A percentile compares a stretch with the other conserved stretches of the same genome.
phyloP scores from a whole-genome alignment of 768 basidiomycete species.

The Mrakia gelida region DNA sequence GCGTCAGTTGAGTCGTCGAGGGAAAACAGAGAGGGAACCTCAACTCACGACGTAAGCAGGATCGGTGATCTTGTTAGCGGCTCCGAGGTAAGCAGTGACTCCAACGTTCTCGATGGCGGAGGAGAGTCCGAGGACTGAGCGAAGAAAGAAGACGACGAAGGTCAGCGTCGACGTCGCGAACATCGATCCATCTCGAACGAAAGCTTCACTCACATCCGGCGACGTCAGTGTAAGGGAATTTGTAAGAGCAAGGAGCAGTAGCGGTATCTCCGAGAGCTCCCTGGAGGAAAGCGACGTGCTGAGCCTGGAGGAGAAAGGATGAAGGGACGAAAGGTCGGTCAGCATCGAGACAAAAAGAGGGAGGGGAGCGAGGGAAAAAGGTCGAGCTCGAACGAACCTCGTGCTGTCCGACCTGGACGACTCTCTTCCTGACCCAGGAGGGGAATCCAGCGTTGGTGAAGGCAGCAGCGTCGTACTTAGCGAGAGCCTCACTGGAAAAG shows the following conservation, averaged over 20 bases:
- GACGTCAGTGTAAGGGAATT: too few relatives aligned
- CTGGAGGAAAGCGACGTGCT: conserved; percentile 57
- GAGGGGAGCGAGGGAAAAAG: not conserved
- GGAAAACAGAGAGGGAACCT: too few relatives aligned
- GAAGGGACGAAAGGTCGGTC: conserved; percentile 14
- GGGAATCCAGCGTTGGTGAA: conserved; percentile 48
- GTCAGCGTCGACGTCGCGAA: not conserved
- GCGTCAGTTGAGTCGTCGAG: too few relatives aligned
- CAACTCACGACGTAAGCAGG: not conserved
- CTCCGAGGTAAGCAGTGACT: conserved; percentile 59
- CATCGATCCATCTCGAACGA: not conserved
- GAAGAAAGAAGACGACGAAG: not conserved
- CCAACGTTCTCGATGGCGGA: conserved; percentile 56
- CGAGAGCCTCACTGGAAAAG: conserved; percentile 43
- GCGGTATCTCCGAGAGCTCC: conserved; percentile 50
- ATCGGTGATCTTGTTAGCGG: conserved; percentile 35
- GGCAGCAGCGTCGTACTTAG: conserved; percentile 52
- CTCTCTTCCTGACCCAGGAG: conserved; percentile 51
- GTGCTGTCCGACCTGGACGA: conserved; percentile 11
- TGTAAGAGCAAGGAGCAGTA: conserved; percentile 49
- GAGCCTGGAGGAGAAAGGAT: conserved; percentile 55
- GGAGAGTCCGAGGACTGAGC: conserved; percentile 54
- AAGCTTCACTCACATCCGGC: not conserved
- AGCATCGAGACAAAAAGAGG: not conserved
- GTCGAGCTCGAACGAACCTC: not conserved